Evolutionary conservation across 345 rosid species (phyloP).

Genomic region (Isatis tinctoria): DNA sequence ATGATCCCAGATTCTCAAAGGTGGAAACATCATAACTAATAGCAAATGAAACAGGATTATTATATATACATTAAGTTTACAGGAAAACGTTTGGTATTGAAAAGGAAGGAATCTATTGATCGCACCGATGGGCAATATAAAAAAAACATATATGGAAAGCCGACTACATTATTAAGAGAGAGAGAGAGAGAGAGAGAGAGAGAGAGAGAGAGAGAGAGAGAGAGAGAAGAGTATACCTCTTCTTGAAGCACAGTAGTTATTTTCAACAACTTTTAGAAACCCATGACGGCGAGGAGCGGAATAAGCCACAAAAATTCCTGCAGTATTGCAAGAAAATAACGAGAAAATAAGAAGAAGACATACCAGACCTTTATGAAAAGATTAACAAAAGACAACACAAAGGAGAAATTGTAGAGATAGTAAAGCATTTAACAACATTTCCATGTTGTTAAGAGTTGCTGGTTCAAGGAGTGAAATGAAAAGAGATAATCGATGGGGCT

Average conservation of each 20-base stretch:
- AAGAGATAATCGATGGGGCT: background rate
- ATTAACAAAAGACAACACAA: background rate
- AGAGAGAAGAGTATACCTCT: conserved; percentile 48
- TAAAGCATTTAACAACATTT: background rate
- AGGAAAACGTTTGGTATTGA: background rate
- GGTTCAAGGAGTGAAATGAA: background rate
- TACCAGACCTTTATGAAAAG: background rate
- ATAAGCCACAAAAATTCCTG: conserved; percentile 75
- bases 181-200: no score
- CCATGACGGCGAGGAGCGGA: conserved; percentile 79
- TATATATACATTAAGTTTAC: background rate
- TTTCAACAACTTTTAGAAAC: conserved; percentile 84
- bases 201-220: no score
- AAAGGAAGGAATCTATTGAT: background rate
- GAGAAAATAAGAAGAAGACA: conserved; percentile 10
- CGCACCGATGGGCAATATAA: background rate
- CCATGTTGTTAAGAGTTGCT: background rate
- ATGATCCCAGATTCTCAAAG: background rate
- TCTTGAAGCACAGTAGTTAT: conserved; percentile 90
- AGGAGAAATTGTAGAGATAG: background rate
- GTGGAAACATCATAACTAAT: background rate
- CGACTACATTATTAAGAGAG: background rate
- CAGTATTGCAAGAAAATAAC: conserved; percentile 21
- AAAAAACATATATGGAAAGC: background rate
- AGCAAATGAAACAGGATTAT: background rate